Percentiles rank a stretch among this genome's conserved stretches.
Conservation (phyloP, 371 early-diverging fungal species). For the Funneliformis caledonium region DNA sequence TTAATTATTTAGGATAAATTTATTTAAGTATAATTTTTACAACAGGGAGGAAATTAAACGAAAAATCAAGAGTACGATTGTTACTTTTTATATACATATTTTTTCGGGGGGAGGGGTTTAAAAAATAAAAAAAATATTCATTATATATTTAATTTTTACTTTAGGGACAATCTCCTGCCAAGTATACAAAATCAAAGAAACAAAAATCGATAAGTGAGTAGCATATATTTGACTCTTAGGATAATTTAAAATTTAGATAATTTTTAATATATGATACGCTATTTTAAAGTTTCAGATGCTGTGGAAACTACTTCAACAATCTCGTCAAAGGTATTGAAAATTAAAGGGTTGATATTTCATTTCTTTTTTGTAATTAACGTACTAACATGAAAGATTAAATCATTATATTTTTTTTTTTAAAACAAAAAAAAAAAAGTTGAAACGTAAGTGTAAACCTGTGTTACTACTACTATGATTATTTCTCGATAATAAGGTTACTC, state of each 20-base stretch:
- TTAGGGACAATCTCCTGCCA: constrained; percentile 29
- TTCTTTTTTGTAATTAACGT: not conserved
- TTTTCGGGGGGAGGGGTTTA: not conserved
- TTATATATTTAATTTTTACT: not conserved
- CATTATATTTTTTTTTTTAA: not conserved
- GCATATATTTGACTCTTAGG: not conserved
- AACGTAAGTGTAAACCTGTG: constrained; percentile 1
- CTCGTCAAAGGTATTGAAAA: constrained; percentile 1
- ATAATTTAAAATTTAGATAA: not conserved
- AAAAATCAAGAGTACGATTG: constrained; percentile 21
- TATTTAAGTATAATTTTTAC: not conserved
- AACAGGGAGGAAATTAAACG: constrained; percentile 27
- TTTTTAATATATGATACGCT: not conserved
- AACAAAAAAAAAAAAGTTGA: not conserved
- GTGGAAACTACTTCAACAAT: not conserved
- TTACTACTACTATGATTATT: not conserved
- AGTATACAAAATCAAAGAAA: constrained; percentile 1
- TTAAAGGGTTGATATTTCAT: not conserved
- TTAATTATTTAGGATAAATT: not conserved
- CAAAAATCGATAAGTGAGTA: constrained; percentile 20
- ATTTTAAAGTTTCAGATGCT: constrained; percentile 9
- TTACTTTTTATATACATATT: not conserved
- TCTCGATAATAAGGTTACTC: not conserved
- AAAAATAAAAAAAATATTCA: not conserved
- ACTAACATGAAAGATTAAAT: not conserved